Evolutionary conservation across 345 rosid species (phyloP), one percentile per base, ranked within the genome.

Genomic region (Ricinus communis): DNA sequence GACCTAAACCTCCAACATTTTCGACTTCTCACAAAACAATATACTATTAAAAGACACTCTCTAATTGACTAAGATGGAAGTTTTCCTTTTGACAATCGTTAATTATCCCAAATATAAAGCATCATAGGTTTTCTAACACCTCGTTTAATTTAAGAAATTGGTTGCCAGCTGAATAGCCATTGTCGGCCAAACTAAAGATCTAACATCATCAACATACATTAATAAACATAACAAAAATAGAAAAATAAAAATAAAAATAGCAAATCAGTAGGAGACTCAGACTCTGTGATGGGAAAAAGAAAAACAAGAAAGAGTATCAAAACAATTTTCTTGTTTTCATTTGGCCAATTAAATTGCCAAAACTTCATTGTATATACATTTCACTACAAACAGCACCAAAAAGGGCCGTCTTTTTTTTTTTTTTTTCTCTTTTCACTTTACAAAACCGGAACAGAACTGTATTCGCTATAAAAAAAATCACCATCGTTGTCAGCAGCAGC

Each of bases 381-480:
- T 53, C 22, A 60, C 14, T n/a, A 60, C 40, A 60, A 28, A 40
- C 31, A 16, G 5, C 5, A 11, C 14, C 14, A n/a, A 43, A 65
- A 22, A 27, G 18, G 55, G 16, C 22, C 40, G 13, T 16, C 21
- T 18, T 76, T 67, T n/a, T n/a, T n/a, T n/a, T n/a, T n/a, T n/a
- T n/a, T n/a, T n/a, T n/a, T n/a, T n/a, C n/a, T n/a, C n/a, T n/a
- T n/a, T n/a, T n/a, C n/a, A 9, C 47, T 43, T 43, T 43, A 82
- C 65, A 82, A 80, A 66, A 71, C 88, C 11, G 85, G 70, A 7
- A 82, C 80, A 40, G 84, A 68, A 77, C 78, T 74, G 79, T 80
- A 86, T 64, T 89, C 93, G 30, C 87, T 66, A 82, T 85, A 84
- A 51, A 85, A 75, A 73, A 43, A 43, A 8, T 90, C 96, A 24